Evolutionary conservation across 768 basidiomycete genomes (phyloP), one percentile per base, ranked within the genome.

Genomic region (Lactifluus hygrophoroides): DNA sequence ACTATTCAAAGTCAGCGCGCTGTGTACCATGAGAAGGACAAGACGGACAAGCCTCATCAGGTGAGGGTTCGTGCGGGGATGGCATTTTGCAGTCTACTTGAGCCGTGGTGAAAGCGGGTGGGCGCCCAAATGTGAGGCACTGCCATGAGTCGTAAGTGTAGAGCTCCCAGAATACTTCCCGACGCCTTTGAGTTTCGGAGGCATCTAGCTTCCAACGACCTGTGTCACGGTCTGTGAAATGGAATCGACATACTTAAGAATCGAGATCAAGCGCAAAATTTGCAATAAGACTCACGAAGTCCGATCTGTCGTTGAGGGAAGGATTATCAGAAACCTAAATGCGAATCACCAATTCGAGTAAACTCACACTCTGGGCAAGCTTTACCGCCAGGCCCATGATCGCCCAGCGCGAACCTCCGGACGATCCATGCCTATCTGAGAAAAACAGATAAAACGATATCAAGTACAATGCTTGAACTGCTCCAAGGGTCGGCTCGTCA

Each of bases 351-450:
- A 25, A 45, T 38, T 4, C n/a, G 25, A 35, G 19, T 21, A 35
- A 19, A 72, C 70, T 68, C 42, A 86, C 85, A 71, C 83, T 83
- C 67, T 84, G 83, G 38, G 83, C 82, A 63, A 86, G 69, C 68
- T 87, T 87, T 34, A 83, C 81, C n/a, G 80, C 79, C 54, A 87
- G 76, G 49, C 85, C 85, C 83, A 86, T 85, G 53, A 83, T 71
- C 9, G 82, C 78, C 85, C 85, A 87, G 64, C 84, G 74, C 17
- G 83, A 79, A 32, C 78, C 58, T 13, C 47, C 54, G 51, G 57
- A 62, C 47, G 35, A 53, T 25, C 58, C 78, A 47, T 81, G 81
- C 60, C 74, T 70, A 57, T 75, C 72, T 16, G 73, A 70, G 54
- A 72, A 64, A 56, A 77, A 76, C 70, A 76, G 73, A 60, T 70